Evolutionary conservation across 2,329 filamentous ascomycete genomes (phyloP).

Genomic region (Penicillium aurantiogriseum): DNA sequence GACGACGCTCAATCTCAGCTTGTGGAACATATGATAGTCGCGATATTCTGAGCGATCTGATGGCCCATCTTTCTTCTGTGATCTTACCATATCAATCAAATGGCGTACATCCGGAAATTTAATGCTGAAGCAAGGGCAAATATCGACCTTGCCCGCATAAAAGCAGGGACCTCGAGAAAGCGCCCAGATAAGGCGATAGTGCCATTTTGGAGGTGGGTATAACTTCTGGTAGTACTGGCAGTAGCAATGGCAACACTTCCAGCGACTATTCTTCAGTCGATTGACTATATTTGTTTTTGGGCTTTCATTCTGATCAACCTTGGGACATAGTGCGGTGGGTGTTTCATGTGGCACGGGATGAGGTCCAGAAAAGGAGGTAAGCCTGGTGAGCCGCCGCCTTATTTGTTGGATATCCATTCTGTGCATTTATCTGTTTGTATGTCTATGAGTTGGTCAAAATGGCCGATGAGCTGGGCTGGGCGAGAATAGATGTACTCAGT

Average conservation of each 20-base stretch:
- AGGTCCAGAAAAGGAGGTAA: neutral
- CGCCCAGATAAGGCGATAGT: neutral
- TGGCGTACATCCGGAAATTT: neutral
- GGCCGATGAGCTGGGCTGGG: neutral
- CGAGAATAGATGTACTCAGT: neutral
- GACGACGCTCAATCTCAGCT: neutral
- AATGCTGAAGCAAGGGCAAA: neutral
- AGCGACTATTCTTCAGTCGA: neutral
- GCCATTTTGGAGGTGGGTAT: neutral
- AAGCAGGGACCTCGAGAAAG: neutral
- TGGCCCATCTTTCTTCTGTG: neutral
- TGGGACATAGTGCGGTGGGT: neutral
- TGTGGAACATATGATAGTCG: neutral
- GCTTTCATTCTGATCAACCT: neutral
- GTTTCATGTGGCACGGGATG: neutral
- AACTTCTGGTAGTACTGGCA: neutral
- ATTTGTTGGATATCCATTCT: neutral
- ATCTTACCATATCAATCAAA: neutral
- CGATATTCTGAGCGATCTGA: too few relatives aligned
- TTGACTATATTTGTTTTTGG: neutral
- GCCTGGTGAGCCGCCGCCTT: too few relatives aligned
- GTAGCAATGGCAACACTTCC: neutral
- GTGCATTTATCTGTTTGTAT: neutral
- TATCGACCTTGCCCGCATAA: neutral
- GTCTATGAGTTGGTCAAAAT: neutral